These are phyloP conservation scores for Massariosphaeria phaeospora DNA, from an alignment of 495 filamentous ascomycete genomes.

Conservation along the genomic window DNA sequence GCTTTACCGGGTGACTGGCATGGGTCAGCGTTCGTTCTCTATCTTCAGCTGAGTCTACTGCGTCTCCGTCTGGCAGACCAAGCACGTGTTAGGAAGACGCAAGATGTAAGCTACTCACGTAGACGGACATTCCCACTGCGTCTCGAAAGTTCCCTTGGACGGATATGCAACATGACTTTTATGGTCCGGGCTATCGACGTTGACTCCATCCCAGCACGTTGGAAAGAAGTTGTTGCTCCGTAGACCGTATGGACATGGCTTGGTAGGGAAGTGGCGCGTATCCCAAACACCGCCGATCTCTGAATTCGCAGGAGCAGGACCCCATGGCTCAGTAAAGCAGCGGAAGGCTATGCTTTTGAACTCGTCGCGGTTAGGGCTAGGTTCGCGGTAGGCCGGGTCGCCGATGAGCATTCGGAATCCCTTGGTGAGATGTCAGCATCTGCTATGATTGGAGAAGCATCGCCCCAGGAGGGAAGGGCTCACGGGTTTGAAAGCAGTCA, in stretches of 20 bases:
- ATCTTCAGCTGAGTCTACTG: not conserved
- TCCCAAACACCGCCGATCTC: conserved; percentile 8
- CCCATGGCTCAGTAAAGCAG: conserved; percentile 10
- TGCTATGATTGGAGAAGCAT: not conserved
- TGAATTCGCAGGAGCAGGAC: conserved; percentile 1
- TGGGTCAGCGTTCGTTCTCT: not conserved
- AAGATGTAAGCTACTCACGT: conserved; percentile 4
- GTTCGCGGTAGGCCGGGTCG: conserved; percentile 4
- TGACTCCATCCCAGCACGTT: conserved; percentile 24
- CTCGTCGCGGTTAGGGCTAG: conserved; percentile 33
- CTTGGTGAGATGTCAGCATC: conserved; percentile 23
- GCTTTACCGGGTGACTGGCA: conserved; percentile 14
- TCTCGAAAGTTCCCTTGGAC: conserved; percentile 10
- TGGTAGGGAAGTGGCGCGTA: conserved; percentile 5
- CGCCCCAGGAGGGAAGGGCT: not conserved
- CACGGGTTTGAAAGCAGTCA: conserved; percentile 17
- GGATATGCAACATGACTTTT: conserved; percentile 23
- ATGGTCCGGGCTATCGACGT: conserved; percentile 20
- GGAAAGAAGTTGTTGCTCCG: conserved; percentile 17
- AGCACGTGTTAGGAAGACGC: not conserved
- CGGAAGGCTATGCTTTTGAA: conserved; percentile 4
- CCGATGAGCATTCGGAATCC: conserved; percentile 25
- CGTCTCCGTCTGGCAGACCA: not conserved
- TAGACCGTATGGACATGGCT: conserved; percentile 13
- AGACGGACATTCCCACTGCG: conserved; percentile 8